phyloP scores from a whole-genome alignment of 352 stramenopile genomes.

The Globisporangium sylvaticum region DNA sequence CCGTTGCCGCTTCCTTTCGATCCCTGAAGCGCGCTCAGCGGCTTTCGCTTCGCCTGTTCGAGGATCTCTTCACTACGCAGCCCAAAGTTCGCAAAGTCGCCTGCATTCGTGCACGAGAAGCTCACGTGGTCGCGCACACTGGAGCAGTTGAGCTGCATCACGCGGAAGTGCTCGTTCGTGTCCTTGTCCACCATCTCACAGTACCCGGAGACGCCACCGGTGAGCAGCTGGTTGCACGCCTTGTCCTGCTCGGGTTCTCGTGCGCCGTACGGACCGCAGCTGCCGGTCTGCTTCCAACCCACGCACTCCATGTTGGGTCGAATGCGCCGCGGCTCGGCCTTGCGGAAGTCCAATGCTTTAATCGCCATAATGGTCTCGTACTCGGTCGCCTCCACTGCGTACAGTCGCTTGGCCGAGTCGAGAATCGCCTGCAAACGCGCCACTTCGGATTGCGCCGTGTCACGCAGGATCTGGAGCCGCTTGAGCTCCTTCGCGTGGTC shows the following conservation, averaged over 20 bases:
- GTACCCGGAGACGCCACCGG: conserved; percentile 45
- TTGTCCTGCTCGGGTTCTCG: conserved; percentile 49
- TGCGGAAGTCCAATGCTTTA: conserved; percentile 31
- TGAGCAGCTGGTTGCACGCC: conserved; percentile 41
- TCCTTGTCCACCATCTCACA: conserved; percentile 56
- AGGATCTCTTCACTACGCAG: conserved; percentile 31
- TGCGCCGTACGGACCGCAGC: conserved; percentile 39
- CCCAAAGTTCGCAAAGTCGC: conserved; percentile 63
- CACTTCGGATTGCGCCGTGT: conserved; percentile 34
- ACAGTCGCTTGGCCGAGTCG: conserved; percentile 27
- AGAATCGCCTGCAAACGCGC: conserved; percentile 30
- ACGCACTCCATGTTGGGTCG: conserved; percentile 46
- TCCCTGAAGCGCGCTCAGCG: conserved; percentile 20
- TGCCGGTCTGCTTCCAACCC: conserved; percentile 55
- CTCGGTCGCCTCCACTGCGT: conserved; percentile 27
- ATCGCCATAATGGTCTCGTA: conserved; percentile 30
- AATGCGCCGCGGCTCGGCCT: conserved; percentile 27
- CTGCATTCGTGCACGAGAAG: conserved; percentile 51
- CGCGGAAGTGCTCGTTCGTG: conserved; percentile 58
- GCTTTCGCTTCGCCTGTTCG: conserved; percentile 17
- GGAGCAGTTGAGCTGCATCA: conserved; percentile 67
- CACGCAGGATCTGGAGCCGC: conserved; percentile 31
- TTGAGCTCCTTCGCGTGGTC: conserved; percentile 29
- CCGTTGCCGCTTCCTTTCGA: conserved; percentile 35
- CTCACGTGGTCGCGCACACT: conserved; percentile 44